Base-by-base conservation (phyloP, 1,139 yeast genomes). In the Yamadazyma sp. region DNA sequence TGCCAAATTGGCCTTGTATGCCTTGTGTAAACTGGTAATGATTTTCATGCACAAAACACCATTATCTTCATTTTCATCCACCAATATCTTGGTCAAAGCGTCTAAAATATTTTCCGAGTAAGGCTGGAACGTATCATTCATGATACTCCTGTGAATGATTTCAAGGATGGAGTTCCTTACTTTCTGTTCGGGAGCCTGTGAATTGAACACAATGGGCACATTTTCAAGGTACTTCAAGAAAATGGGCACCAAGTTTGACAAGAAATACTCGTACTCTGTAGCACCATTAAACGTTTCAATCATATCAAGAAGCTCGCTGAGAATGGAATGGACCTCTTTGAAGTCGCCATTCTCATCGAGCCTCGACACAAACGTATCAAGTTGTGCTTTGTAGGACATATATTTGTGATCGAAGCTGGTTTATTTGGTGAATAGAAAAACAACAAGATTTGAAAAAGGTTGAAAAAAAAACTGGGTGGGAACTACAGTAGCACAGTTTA, bases 31-130 rank as follows among this genome's bases (percentile, higher is more conserved):
- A 35, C 86, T 79, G n/a, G 98, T 88, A 41, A 91, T 75, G 40
- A 89, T 83, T 59, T 88, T 91, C 85, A 91, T 83, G 58, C 95
- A 86, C 41, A 89, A 71, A 1, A 89, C 89, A 36, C 98, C 98
- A 58, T 92, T 92, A 49, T 91, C 98, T 62, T 94, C 99, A 58
- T 94, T 92, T 57, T 94, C 99, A 14, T 66, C 71, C 17, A 77
- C 78, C 44, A 92, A 67, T 14, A 86, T 67, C 25, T 66, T 63
- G 54, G 83, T 79, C 42, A 91, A 65, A n/a, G 74, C 65, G 33
- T 79, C 81, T 53, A 87, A 66, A 20, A 89, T 75, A 26, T 73
- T 69, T 33, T 69, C 68, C 1, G 91, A 80, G 57, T 81, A 83
- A 1, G 87, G 86, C 55, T 84, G 86, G 54, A 89, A 81, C 1